Evolutionary conservation across 1,284 basidiomycete species (phyloP).

Genomic region (Fomitopsis betulina): DNA sequence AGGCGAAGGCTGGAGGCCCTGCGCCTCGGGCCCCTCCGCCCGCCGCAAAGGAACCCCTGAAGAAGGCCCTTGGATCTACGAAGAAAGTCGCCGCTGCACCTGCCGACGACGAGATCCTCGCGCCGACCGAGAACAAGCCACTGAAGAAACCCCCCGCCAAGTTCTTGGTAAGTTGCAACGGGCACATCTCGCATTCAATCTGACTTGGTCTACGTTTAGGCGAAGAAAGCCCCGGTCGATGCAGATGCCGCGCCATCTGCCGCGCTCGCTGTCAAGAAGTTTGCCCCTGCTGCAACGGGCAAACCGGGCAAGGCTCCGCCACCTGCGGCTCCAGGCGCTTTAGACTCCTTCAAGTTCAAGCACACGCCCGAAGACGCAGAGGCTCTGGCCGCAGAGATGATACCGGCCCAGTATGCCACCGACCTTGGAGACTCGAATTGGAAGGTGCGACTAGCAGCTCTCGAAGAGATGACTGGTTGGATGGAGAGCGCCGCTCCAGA

Average conservation of each 20-base stretch:
- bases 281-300: slow-evolving; percentile 32
- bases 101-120: slow-evolving; percentile 27
- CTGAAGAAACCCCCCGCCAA: slow-evolving; percentile 48
- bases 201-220: slow-evolving; percentile 25
- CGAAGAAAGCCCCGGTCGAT: slow-evolving; percentile 47
- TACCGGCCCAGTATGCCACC: slow-evolving; percentile 71
- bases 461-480: slow-evolving; percentile 88
- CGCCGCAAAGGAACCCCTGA: slow-evolving; percentile 36
- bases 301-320: slow-evolving; percentile 52
- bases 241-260: slow-evolving; percentile 11
- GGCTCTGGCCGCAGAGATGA: slow-evolving; percentile 65
- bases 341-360: slow-evolving; percentile 89
- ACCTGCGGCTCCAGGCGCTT: slow-evolving; percentile 41
- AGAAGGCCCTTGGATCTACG: slow-evolving; percentile 40
- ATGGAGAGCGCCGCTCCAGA: slow-evolving; percentile 62
- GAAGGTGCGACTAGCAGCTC: slow-evolving; percentile 87
- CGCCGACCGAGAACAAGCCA: slow-evolving; percentile 39
- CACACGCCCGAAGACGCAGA: slow-evolving; percentile 94
- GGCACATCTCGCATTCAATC: too few species aligned
- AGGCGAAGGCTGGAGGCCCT: slow-evolving; percentile 67
- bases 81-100: slow-evolving; percentile 30
- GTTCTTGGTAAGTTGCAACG: slow-evolving; percentile 35
- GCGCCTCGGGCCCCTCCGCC: slow-evolving; percentile 39
- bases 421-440: slow-evolving; percentile 86
- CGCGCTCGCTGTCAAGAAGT: slow-evolving; percentile 43